Conservation (phyloP, 2,329 filamentous ascomycete species). For the Aspergillus tamarii region DNA sequence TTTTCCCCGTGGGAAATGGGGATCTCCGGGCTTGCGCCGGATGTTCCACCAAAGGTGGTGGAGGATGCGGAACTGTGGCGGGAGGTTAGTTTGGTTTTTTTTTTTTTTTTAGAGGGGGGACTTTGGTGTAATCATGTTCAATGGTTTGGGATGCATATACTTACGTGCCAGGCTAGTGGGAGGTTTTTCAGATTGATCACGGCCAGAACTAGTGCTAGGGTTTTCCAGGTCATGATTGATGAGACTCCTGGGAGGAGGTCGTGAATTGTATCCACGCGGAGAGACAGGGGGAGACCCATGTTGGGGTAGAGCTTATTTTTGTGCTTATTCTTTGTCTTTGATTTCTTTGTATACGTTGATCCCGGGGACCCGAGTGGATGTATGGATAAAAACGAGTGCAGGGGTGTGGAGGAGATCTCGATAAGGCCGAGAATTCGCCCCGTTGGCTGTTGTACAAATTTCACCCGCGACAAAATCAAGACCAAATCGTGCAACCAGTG, state of each 20-base stretch:
- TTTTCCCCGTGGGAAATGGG: slow-evolving; percentile 46
- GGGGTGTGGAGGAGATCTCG: background rate
- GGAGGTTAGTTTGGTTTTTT: background rate
- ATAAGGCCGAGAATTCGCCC: background rate
- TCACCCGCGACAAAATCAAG: background rate
- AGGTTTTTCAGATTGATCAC: slow-evolving; percentile 43
- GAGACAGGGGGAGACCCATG: slow-evolving; percentile 10
- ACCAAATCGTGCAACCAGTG: background rate
- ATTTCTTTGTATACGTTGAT: background rate
- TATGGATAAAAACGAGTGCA: background rate
- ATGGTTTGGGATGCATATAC: slow-evolving; percentile 8
- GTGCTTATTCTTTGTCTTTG: background rate
- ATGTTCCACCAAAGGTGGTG: slow-evolving; percentile 61
- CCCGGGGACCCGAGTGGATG: background rate
- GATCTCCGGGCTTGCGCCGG: slow-evolving; percentile 52
- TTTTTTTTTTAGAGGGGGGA: background rate
- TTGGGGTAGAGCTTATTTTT: background rate
- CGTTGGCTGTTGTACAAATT: too few relatives aligned
- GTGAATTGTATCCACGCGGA: slow-evolving; percentile 28
- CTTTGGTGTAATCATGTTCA: background rate
- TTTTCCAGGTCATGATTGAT: slow-evolving; percentile 37
- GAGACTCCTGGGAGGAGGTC: slow-evolving; percentile 25
- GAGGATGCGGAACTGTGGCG: slow-evolving; percentile 59
- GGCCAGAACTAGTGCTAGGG: slow-evolving; percentile 40
- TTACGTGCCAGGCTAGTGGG: slow-evolving; percentile 45